A percentile compares a stretch with the other conserved stretches of the same genome.
Evolutionary conservation across 1,284 basidiomycete species (phyloP).

Genomic region (Malassezia globosa): DNA sequence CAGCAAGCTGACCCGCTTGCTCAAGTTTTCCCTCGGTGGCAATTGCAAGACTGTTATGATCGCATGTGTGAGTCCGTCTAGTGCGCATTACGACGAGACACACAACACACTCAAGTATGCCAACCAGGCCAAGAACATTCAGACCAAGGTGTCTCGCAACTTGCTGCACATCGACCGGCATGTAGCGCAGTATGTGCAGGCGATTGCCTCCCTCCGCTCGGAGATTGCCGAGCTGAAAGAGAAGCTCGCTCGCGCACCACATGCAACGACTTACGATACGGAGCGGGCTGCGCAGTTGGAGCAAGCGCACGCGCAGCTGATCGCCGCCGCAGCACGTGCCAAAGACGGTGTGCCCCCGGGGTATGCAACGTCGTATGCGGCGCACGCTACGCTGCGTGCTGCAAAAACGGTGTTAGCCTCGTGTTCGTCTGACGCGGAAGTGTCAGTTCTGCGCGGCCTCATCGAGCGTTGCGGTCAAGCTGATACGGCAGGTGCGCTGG

Average conservation of each 20-base stretch:
- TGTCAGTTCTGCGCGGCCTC: not conserved
- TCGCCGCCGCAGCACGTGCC: not conserved
- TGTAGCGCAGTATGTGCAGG: conserved; percentile 57
- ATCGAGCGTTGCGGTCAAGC: not conserved
- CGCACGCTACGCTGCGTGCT: not conserved
- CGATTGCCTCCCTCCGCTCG: conserved; percentile 72
- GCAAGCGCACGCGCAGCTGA: not conserved
- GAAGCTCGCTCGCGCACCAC: conserved; percentile 58
- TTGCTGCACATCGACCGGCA: conserved; percentile 46
- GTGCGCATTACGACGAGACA: conserved; percentile 45
- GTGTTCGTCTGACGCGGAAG: not conserved
- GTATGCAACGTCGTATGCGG: not conserved
- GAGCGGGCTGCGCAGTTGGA: not conserved
- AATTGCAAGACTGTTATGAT: conserved; percentile 48
- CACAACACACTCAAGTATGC: conserved; percentile 47
- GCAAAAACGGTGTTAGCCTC: not conserved
- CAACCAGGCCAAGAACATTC: conserved; percentile 47
- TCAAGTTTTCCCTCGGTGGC: conserved; percentile 47
- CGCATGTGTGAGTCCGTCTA: conserved; percentile 44
- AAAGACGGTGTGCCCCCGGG: not conserved
- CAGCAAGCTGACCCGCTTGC: conserved; percentile 43
- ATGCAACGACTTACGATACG: not conserved
- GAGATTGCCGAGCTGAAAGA: conserved; percentile 76
- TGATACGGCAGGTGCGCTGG: not conserved
- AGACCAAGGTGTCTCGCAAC: conserved; percentile 45